phyloP scores from a whole-genome alignment of 2,329 filamentous ascomycete genomes.

The Sporothrix mexicana region DNA sequence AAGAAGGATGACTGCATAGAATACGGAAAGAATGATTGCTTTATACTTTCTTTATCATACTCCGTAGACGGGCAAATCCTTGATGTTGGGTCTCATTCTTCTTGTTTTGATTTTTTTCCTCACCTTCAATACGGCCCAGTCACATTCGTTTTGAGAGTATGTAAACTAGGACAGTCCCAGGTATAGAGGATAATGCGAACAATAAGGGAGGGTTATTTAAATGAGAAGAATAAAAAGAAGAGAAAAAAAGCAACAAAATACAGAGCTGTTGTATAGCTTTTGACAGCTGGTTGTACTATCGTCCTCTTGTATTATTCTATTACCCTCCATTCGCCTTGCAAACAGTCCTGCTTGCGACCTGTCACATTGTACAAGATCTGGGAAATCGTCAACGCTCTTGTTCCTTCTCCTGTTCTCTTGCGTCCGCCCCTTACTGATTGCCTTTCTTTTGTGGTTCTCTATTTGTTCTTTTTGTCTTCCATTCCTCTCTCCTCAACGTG shows the following conservation, averaged over 20 bases:
- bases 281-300: not conserved
- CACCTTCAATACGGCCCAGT: too few relatives aligned
- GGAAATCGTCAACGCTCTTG: conserved; percentile 43
- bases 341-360: conserved; percentile 46
- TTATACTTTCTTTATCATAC: not conserved
- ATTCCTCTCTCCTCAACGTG: not conserved
- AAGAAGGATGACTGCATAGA: conserved; percentile 3
- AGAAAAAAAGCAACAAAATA: not conserved
- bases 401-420: not conserved
- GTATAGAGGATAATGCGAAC: too few relatives aligned
- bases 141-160: too few relatives aligned
- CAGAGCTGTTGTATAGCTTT: not conserved
- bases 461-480: not conserved
- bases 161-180: too few relatives aligned
- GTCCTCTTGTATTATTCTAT: not conserved
- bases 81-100: not conserved
- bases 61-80: not conserved
- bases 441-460: not conserved
- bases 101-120: too few relatives aligned
- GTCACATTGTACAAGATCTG: conserved; percentile 61
- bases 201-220: too few relatives aligned
- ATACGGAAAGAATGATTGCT: not conserved
- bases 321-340: not conserved
- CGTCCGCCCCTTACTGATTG: not conserved
- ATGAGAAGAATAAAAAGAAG: too few relatives aligned